A percentile compares a stretch with the other conserved stretches of the same genome.
phyloP scores from a whole-genome alignment of 2,329 filamentous ascomycete genomes.

The Talaromyces sp. region DNA sequence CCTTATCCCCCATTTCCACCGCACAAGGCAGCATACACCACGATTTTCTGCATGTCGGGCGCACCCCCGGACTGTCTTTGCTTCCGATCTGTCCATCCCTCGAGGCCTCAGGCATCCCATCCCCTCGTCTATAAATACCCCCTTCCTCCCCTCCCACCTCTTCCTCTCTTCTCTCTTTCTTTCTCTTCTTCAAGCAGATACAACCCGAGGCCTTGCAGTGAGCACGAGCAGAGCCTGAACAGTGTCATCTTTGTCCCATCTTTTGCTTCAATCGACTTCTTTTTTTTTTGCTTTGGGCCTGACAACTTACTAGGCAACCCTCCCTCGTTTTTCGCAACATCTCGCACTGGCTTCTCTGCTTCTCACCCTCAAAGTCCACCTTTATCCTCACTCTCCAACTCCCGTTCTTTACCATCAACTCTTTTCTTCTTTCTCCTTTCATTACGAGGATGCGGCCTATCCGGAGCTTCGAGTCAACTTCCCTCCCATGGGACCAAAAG shows the following conservation, averaged over 20 bases:
- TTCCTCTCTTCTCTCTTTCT: neutral
- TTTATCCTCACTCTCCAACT: constrained; percentile 2
- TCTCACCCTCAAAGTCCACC: constrained; percentile 11
- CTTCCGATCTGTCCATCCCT: neutral
- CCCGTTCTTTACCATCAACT: neutral
- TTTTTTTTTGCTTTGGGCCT: neutral
- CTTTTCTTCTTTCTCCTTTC: neutral
- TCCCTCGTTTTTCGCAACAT: neutral
- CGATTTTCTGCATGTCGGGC: neutral
- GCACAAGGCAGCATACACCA: neutral
- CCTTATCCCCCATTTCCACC: neutral
- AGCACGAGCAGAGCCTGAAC: constrained; percentile 10
- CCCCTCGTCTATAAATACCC: constrained; percentile 12
- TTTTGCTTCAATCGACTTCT: neutral
- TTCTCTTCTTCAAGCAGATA: constrained; percentile 1
- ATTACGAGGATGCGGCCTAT: constrained; percentile 9
- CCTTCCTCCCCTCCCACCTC: neutral
- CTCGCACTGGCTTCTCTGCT: constrained; percentile 10
- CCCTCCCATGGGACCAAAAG: neutral
- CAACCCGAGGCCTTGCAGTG: constrained; percentile 1
- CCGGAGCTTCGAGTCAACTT: constrained; percentile 1
- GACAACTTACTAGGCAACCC: constrained; percentile 8
- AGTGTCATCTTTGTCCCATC: neutral
- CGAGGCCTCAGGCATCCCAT: neutral
- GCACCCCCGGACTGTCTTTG: too few species aligned